Percentiles rank a stretch among this genome's conserved stretches.
Conservation (phyloP, 1,139 yeast species). For the Suhomyces maxii region DNA sequence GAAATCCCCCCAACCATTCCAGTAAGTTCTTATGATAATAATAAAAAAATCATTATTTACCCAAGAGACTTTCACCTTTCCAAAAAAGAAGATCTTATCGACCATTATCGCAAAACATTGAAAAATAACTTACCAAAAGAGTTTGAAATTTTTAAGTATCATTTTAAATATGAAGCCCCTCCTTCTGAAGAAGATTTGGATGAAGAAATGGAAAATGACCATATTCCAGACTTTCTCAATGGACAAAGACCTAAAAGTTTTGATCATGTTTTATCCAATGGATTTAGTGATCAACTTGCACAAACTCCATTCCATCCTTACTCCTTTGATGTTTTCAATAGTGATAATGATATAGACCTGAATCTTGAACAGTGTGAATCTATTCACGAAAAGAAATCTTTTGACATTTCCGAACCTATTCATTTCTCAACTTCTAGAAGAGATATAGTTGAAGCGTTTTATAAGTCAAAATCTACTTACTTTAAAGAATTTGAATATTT, state of each 20-base stretch:
- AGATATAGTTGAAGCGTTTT: constrained; percentile 9
- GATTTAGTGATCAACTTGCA: neutral
- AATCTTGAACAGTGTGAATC: constrained; percentile 8
- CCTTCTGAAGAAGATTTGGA: constrained; percentile 4
- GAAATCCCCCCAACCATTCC: neutral
- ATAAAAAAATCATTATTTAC: constrained; percentile 7
- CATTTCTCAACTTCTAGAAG: constrained; percentile 8
- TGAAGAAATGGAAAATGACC: neutral
- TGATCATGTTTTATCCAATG: neutral
- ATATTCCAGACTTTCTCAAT: neutral
- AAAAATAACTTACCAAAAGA: neutral
- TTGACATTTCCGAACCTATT: constrained; percentile 8
- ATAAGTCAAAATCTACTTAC: constrained; percentile 7
- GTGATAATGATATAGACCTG: constrained; percentile 7
- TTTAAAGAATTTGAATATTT: constrained; percentile 13
- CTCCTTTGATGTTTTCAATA: constrained; percentile 9
- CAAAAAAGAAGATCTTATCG: neutral
- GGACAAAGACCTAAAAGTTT: constrained; percentile 1
- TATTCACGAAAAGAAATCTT: constrained; percentile 2
- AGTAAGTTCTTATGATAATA: constrained; percentile 3
- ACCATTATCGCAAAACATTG: constrained; percentile 4
- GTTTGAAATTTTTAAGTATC: constrained; percentile 3
- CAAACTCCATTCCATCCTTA: neutral
- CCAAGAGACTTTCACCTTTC: constrained; percentile 3
- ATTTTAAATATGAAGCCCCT: constrained; percentile 3